These are phyloP conservation scores for Pleurostoma richardsiae DNA, from an alignment of 2,329 filamentous ascomycete species.

Conservation along the genomic window DNA sequence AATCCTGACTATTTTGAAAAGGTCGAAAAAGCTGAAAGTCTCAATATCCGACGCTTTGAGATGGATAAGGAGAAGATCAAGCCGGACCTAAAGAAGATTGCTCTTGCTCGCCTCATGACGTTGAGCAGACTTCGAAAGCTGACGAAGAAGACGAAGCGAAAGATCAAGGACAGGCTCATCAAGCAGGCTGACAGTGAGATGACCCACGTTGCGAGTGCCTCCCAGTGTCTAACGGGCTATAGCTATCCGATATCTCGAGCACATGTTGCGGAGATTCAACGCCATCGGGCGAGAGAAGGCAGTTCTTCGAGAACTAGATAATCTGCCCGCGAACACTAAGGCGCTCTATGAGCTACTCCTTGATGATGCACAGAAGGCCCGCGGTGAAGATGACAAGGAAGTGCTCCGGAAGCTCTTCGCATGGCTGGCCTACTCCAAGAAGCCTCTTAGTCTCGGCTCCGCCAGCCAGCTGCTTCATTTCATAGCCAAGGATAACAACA, in stretches of 20 bases:
- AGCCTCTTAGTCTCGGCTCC: slow-evolving; percentile 1
- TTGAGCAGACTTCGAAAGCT: not conserved
- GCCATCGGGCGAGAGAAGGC: slow-evolving; percentile 1
- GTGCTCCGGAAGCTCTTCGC: slow-evolving; percentile 3
- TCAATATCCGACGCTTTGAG: not conserved
- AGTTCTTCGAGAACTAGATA: slow-evolving; percentile 3
- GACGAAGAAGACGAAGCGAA: not conserved
- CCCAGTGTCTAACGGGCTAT: not conserved
- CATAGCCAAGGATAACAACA: slow-evolving; percentile 1
- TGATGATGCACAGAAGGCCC: slow-evolving; percentile 3
- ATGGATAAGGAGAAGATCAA: not conserved
- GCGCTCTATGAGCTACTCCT: slow-evolving; percentile 3
- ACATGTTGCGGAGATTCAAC: slow-evolving; percentile 4
- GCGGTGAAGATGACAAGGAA: not conserved
- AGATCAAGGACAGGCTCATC: not conserved
- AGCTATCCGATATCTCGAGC: slow-evolving; percentile 3
- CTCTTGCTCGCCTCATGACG: not conserved
- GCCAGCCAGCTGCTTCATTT: slow-evolving; percentile 3
- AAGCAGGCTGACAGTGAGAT: slow-evolving; percentile 2
- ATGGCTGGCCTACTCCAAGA: slow-evolving; percentile 7
- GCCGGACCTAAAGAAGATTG: not conserved
- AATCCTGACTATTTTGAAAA: not conserved
- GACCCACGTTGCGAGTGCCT: no score
- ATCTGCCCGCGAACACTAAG: not conserved
- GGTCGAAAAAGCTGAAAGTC: not conserved